Percentiles rank a stretch among this genome's conserved stretches.
Conservation (phyloP, 2,329 filamentous ascomycete species). For the Venturia asperata region DNA sequence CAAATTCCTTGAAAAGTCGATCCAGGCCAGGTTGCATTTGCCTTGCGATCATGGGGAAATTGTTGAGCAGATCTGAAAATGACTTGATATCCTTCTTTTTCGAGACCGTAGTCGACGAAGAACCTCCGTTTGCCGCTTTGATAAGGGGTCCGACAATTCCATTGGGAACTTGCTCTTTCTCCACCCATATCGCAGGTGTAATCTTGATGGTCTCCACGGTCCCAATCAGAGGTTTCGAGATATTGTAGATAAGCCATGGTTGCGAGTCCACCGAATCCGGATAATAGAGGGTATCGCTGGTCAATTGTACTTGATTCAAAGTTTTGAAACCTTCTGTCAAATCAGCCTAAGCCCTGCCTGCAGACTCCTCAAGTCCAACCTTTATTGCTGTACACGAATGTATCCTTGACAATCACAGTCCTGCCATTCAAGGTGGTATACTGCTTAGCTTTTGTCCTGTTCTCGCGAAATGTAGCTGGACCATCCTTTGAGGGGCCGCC, state of each 20-base stretch:
- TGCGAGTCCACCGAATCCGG: slow-evolving; percentile 81
- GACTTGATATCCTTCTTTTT: slow-evolving; percentile 82
- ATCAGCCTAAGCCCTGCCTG: slow-evolving; percentile 2
- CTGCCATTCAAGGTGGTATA: slow-evolving; percentile 88
- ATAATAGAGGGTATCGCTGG: slow-evolving; percentile 81
- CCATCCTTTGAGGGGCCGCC: slow-evolving; percentile 45
- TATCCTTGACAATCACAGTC: slow-evolving; percentile 90
- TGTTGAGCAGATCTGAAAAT: slow-evolving; percentile 81
- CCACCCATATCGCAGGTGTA: slow-evolving; percentile 53
- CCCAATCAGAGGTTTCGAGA: slow-evolving; percentile 80
- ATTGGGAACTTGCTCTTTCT: slow-evolving; percentile 24
- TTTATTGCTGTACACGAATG: slow-evolving; percentile 91
- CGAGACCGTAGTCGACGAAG: slow-evolving; percentile 41
- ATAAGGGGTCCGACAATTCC: slow-evolving; percentile 21
- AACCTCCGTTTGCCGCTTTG: slow-evolving; percentile 24
- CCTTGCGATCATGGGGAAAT: slow-evolving; percentile 90
- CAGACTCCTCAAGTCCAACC: slow-evolving; percentile 44
- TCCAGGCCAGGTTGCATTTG: slow-evolving; percentile 95
- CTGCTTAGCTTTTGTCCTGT: slow-evolving; percentile 86
- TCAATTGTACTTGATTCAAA: slow-evolving; percentile 78
- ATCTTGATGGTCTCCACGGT: slow-evolving; percentile 71
- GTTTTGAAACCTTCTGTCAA: slow-evolving; percentile 69
- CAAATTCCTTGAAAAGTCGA: slow-evolving; percentile 83
- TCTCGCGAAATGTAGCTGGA: slow-evolving; percentile 61
- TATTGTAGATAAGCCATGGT: slow-evolving; percentile 95